Conservation (phyloP, 768 basidiomycete species). For the Lentinula guzmanii region DNA sequence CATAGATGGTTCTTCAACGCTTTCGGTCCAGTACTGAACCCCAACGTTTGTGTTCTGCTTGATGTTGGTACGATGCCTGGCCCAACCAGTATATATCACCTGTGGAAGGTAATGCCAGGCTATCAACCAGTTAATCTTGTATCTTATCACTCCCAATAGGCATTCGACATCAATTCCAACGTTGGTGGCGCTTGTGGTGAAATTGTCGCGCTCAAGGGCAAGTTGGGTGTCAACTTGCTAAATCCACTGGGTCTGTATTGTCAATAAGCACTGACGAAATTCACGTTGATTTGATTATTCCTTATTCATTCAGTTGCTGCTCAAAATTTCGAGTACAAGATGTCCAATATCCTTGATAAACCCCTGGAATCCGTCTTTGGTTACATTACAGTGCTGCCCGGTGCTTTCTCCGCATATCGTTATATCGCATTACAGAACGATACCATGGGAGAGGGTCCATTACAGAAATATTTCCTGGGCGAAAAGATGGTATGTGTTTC, state of each 20-base stretch:
- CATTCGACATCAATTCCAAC: constrained; percentile 88
- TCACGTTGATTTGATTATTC: constrained; percentile 4
- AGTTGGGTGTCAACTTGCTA: constrained; percentile 68
- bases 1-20: constrained; percentile 96
- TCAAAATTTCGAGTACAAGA: constrained; percentile 94
- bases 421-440: constrained; percentile 93
- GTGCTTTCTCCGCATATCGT: constrained; percentile 88
- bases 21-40: constrained; percentile 74
- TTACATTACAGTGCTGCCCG: constrained; percentile 91
- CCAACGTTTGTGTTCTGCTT: constrained; percentile 89
- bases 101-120: constrained; percentile 47
- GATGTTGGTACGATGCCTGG: constrained; percentile 80
- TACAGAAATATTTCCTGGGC: constrained; percentile 96
- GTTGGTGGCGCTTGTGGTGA: constrained; percentile 95
- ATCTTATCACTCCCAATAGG: constrained; percentile 28
- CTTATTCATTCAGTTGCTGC: constrained; percentile 50
- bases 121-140: not conserved
- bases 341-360: constrained; percentile 90
- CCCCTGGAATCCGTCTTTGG: constrained; percentile 87
- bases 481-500: constrained; percentile 70
- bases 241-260: constrained; percentile 55
- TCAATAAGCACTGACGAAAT: not conserved
- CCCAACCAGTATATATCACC: constrained; percentile 65
- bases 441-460: constrained; percentile 70
- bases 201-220: constrained; percentile 88